A percentile compares a stretch with the other conserved stretches of the same genome.
phyloP scores from a whole-genome alignment of 352 stramenopile species.

The Phytophthora citrophthora region DNA sequence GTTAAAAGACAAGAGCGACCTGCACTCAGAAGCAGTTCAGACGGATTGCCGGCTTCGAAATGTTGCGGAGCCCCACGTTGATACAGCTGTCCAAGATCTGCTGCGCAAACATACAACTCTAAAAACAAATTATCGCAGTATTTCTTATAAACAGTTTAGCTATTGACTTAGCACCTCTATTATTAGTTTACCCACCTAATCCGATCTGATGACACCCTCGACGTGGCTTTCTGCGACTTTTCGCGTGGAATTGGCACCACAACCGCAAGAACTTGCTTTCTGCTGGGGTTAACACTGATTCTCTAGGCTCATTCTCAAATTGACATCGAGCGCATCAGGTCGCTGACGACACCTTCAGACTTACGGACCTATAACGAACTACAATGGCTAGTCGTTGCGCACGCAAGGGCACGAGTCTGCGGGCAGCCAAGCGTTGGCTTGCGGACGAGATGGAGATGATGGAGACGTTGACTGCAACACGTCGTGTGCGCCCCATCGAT shows the following conservation, averaged over 20 bases:
- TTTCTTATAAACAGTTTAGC: not conserved
- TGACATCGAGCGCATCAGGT: slow-evolving; percentile 7
- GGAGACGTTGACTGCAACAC: slow-evolving; percentile 27
- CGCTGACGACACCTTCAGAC: not conserved
- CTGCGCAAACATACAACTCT: not conserved
- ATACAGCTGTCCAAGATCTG: slow-evolving; percentile 2
- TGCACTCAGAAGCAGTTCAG: not conserved
- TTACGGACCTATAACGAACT: not conserved
- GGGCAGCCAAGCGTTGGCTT: slow-evolving; percentile 42
- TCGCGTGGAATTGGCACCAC: slow-evolving; percentile 27
- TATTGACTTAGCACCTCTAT: not conserved
- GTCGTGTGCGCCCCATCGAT: slow-evolving; percentile 35
- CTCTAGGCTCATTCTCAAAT: slow-evolving; percentile 27
- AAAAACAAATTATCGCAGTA: too few species aligned
- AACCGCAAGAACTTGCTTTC: slow-evolving; percentile 30
- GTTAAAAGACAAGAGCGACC: not conserved
- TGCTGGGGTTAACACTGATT: not conserved
- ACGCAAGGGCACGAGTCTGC: slow-evolving; percentile 37
- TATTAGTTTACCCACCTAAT: not conserved
- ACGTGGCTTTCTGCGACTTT: slow-evolving; percentile 48
- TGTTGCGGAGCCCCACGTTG: not conserved
- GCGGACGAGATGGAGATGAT: slow-evolving; percentile 38
- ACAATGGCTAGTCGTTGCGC: slow-evolving; percentile 35
- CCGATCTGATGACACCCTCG: slow-evolving; percentile 17
- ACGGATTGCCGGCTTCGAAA: not conserved